phyloP scores from a whole-genome alignment of 768 basidiomycete species.

The Crepidotus variabilis region DNA sequence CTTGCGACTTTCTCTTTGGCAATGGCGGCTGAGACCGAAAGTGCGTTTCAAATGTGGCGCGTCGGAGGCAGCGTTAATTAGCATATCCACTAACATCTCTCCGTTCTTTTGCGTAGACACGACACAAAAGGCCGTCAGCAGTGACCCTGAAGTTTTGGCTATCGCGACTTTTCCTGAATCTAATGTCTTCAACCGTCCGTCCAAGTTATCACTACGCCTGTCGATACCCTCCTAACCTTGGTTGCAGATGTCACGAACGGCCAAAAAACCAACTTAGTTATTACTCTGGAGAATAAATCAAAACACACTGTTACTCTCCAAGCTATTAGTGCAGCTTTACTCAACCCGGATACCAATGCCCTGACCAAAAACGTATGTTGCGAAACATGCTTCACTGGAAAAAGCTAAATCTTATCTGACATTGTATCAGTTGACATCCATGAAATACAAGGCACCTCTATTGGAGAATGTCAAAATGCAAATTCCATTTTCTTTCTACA shows the following conservation, averaged over 20 bases:
- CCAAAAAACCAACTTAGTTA: conserved; percentile 63
- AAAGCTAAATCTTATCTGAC: background rate
- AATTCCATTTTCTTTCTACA: conserved; percentile 72
- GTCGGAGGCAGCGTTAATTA: background rate
- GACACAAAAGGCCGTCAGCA: conserved; percentile 26
- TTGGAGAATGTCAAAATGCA: conserved; percentile 54
- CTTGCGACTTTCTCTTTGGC: conserved; percentile 20
- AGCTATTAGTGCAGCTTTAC: conserved; percentile 63
- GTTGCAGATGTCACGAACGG: conserved; percentile 80
- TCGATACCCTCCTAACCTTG: conserved; percentile 11
- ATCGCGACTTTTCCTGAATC: conserved; percentile 62
- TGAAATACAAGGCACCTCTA: conserved; percentile 50
- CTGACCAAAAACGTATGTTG: conserved; percentile 67
- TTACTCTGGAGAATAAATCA: conserved; percentile 75
- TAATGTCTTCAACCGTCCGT: conserved; percentile 70
- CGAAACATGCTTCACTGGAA: background rate
- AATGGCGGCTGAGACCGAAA: conserved; percentile 12
- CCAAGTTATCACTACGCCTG: conserved; percentile 5
- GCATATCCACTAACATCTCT: background rate
- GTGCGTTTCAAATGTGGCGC: conserved; percentile 13
- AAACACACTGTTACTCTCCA: conserved; percentile 67
- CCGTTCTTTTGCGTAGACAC: background rate
- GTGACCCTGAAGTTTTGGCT: conserved; percentile 52
- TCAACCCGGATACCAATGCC: conserved; percentile 55
- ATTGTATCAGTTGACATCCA: conserved; percentile 48